Conservation (phyloP, 208 protist genomes). For the Leishmania mexicana region DNA sequence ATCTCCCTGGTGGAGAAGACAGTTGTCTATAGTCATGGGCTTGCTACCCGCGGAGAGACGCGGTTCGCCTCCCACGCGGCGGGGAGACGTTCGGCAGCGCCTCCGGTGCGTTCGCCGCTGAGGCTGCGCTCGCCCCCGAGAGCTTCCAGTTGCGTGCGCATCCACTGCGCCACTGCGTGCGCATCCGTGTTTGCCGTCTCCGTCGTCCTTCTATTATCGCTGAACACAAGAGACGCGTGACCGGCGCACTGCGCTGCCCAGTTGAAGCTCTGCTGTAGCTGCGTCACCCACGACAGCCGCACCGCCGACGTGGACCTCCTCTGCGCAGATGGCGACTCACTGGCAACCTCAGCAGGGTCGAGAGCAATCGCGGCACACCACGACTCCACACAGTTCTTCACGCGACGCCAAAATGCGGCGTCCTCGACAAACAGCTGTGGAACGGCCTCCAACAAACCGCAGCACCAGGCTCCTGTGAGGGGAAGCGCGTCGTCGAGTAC, state of each 20-base stretch:
- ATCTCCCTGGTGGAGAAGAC: neutral
- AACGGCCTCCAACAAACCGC: conserved; percentile 43
- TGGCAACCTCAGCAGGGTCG: neutral
- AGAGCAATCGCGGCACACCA: conserved; percentile 11
- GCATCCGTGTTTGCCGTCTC: neutral
- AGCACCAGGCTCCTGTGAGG: conserved; percentile 19
- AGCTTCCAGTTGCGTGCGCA: conserved; percentile 5
- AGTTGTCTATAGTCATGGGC: neutral
- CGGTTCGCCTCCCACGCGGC: neutral
- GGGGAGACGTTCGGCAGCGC: neutral
- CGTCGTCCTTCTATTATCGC: conserved; percentile 13
- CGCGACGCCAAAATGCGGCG: conserved; percentile 37
- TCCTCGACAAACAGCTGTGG: conserved; percentile 48
- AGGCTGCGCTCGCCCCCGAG: neutral
- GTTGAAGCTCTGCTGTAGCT: conserved; percentile 55
- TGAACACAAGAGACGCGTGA: conserved; percentile 34
- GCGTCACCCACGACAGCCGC: conserved; percentile 15
- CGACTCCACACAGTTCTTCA: conserved; percentile 33
- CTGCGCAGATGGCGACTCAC: neutral
- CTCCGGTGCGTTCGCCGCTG: neutral
- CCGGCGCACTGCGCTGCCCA: conserved; percentile 60
- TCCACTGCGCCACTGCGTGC: neutral
- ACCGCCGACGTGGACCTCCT: neutral
- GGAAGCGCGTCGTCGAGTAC: neutral
- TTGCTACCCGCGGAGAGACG: neutral